phyloP scores from a whole-genome alignment of 768 basidiomycete genomes.

The Suillus luteus region DNA sequence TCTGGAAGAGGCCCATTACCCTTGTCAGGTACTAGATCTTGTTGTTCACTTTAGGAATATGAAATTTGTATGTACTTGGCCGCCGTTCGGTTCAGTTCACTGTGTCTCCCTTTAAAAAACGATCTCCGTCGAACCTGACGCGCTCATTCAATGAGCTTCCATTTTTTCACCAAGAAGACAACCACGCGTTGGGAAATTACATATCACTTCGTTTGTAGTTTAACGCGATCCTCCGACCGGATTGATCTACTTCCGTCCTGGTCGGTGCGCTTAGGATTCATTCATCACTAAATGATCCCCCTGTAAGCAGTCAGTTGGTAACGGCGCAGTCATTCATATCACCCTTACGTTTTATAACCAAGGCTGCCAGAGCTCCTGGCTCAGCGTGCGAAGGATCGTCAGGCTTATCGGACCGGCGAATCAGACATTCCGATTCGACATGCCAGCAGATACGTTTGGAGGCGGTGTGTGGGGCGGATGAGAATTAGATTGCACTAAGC shows the following conservation, averaged over 20 bases:
- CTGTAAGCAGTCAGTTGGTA: not conserved
- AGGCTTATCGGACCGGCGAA: constrained; percentile 14
- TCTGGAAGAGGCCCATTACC: constrained; percentile 22
- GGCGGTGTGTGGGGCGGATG: constrained; percentile 7
- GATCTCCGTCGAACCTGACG: constrained; percentile 20
- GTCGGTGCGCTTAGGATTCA: constrained; percentile 23
- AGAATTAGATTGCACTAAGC: not conserved
- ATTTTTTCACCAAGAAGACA: constrained; percentile 31
- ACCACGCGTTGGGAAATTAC: constrained; percentile 13
- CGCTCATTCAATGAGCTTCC: constrained; percentile 22
- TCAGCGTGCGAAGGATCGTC: constrained; percentile 13
- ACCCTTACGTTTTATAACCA: too few relatives aligned
- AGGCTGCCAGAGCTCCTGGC: too few relatives aligned
- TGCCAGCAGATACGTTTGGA: constrained; percentile 3
- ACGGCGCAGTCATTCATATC: constrained; percentile 5
- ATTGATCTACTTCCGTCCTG: constrained; percentile 22
- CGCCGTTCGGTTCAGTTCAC: not conserved
- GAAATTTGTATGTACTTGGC: constrained; percentile 2
- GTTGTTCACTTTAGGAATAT: constrained; percentile 4
- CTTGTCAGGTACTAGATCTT: constrained; percentile 9
- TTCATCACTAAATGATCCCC: constrained; percentile 6
- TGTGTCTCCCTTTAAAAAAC: too few relatives aligned
- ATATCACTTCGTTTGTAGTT: constrained; percentile 28
- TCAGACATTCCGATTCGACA: not conserved
- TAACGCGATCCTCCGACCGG: constrained; percentile 21